Percentiles rank a stretch among this genome's conserved stretches.
These are phyloP conservation scores for Neoarthrinium moseri DNA, from an alignment of 2,329 filamentous ascomycete species.

Conservation along the genomic window DNA sequence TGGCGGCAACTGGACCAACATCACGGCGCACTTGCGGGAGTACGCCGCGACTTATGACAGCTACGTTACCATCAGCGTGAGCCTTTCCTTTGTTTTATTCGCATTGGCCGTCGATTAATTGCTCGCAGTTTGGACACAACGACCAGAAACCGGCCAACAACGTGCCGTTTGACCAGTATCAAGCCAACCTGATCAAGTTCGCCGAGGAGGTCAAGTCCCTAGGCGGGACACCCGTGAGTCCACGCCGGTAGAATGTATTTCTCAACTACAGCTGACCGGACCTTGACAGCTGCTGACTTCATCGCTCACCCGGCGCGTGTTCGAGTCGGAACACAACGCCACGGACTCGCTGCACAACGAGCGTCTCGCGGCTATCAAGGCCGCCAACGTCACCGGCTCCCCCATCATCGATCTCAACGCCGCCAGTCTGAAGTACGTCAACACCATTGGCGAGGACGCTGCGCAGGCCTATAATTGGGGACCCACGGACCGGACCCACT, in stretches of 20 bases:
- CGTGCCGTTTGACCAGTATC: conserved; percentile 46
- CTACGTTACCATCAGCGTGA: conserved; percentile 54
- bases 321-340: conserved; percentile 34
- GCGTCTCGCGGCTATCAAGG: conserved; percentile 42
- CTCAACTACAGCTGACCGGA: background rate
- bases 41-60: conserved; percentile 37
- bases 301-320: conserved; percentile 51
- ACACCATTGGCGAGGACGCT: conserved; percentile 47
- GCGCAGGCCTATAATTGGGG: conserved; percentile 45
- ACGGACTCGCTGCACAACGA: conserved; percentile 46
- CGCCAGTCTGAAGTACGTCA: conserved; percentile 49
- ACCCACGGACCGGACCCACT: conserved; percentile 51
- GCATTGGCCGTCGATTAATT: background rate
- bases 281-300: conserved; percentile 44
- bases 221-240: conserved; percentile 41
- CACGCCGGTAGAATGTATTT: background rate
- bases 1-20: conserved; percentile 50
- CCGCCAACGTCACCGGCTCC: conserved; percentile 37
- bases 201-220: conserved; percentile 39
- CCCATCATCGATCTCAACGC: conserved; percentile 49
- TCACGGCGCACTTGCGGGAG: conserved; percentile 40
- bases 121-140: conserved; percentile 58
- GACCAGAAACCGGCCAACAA: conserved; percentile 52
- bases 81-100: background rate
- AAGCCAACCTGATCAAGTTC: conserved; percentile 47